Conservation (phyloP, 352 stramenopile genomes). For the Pelagophyceae sp. region DNA sequence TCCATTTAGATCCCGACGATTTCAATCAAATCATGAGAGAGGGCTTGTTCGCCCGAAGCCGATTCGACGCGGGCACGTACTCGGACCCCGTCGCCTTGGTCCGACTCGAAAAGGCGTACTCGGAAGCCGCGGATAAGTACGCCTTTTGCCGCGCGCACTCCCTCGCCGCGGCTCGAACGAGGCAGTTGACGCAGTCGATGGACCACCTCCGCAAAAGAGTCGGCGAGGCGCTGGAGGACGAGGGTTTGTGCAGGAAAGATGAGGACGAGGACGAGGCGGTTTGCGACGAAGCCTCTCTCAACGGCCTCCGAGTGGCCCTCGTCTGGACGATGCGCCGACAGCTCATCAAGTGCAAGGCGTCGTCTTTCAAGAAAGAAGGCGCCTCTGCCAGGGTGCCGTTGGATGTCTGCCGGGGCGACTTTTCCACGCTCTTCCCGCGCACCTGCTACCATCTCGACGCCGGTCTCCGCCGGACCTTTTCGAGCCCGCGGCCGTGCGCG, state of each 20-base stretch:
- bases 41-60: constrained; percentile 43
- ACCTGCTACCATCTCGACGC: too few relatives aligned
- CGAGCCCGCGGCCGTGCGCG: neutral
- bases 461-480: too few relatives aligned
- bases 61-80: constrained; percentile 55
- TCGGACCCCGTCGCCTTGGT: constrained; percentile 54
- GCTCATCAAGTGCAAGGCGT: constrained; percentile 1
- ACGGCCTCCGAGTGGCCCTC: constrained; percentile 27
- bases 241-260: neutral
- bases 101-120: constrained; percentile 49
- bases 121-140: neutral
- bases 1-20: constrained; percentile 39
- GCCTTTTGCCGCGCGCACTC: neutral
- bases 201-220: constrained; percentile 18
- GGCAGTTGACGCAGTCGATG: constrained; percentile 17
- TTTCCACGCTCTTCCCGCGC: too few relatives aligned
- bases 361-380: too few relatives aligned
- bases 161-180: constrained; percentile 15
- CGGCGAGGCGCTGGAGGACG: neutral
- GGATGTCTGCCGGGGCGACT: too few relatives aligned
- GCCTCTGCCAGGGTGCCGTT: too few relatives aligned
- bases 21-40: constrained; percentile 34
- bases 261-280: neutral
- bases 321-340: constrained; percentile 23
- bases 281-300: constrained; percentile 21